Conservation (phyloP, 768 basidiomycete genomes). For the Suillus placidus region DNA sequence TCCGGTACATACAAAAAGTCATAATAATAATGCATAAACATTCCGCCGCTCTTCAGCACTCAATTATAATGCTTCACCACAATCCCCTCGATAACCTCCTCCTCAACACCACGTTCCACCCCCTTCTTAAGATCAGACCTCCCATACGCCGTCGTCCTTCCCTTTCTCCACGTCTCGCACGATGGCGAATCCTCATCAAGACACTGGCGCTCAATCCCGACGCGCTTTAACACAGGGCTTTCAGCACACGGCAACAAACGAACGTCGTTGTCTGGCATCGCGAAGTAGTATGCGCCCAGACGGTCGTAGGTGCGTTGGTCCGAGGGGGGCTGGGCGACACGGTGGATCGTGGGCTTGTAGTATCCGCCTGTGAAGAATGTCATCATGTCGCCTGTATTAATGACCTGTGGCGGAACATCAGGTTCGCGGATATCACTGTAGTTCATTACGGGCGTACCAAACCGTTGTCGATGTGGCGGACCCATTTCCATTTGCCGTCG, state of each 20-base stretch:
- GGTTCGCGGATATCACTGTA: not conserved
- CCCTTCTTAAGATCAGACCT: slow-evolving; percentile 30
- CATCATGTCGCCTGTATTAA: slow-evolving; percentile 39
- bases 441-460: slow-evolving; percentile 26
- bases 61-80: slow-evolving; percentile 36
- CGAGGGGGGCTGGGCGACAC: slow-evolving; percentile 39
- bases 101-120: slow-evolving; percentile 32
- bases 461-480: slow-evolving; percentile 39
- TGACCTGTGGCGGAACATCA: slow-evolving; percentile 28
- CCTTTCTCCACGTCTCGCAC: slow-evolving; percentile 35
- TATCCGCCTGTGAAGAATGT: slow-evolving; percentile 40
- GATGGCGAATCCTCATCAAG: slow-evolving; percentile 30
- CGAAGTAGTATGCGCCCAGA: slow-evolving; percentile 40
- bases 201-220: slow-evolving; percentile 32
- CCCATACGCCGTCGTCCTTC: slow-evolving; percentile 34
- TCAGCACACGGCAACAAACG: slow-evolving; percentile 30
- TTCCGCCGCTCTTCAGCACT: slow-evolving; percentile 13
- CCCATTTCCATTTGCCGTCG: slow-evolving; percentile 41
- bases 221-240: slow-evolving; percentile 36
- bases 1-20: not conserved
- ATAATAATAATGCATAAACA: not conserved
- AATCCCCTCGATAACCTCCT: slow-evolving; percentile 36
- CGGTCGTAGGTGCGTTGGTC: slow-evolving; percentile 38
- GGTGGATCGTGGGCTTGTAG: slow-evolving; percentile 41
- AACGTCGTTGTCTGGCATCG: slow-evolving; percentile 34